Evolutionary conservation across 1,284 basidiomycete genomes (phyloP).

Genomic region (Malassezia equina): DNA sequence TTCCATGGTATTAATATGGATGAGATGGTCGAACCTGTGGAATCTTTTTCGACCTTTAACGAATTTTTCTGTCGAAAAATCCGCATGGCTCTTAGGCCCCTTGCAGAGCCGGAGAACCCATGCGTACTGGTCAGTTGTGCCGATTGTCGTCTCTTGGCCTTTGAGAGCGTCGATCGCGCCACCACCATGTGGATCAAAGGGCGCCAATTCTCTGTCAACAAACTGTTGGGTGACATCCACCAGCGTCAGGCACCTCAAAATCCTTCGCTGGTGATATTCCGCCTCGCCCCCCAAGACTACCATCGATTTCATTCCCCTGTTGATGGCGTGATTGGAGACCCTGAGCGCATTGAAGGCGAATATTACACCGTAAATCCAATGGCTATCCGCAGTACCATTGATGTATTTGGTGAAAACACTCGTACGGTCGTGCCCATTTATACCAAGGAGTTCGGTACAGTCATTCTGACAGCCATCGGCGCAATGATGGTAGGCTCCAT

Average conservation of each 20-base stretch:
- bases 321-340: slow-evolving; percentile 57
- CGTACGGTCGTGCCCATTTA: slow-evolving; percentile 50
- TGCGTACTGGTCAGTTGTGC: slow-evolving; percentile 72
- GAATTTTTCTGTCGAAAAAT: slow-evolving; percentile 86
- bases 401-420: slow-evolving; percentile 87
- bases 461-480: slow-evolving; percentile 44
- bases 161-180: slow-evolving; percentile 71
- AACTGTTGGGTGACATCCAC: slow-evolving; percentile 63
- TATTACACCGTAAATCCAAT: slow-evolving; percentile 57
- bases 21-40: slow-evolving; percentile 71
- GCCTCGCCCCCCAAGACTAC: slow-evolving; percentile 74
- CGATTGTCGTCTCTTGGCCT: slow-evolving; percentile 88
- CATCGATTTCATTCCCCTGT: slow-evolving; percentile 92
- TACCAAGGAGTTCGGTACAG: slow-evolving; percentile 28
- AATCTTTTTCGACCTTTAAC: slow-evolving; percentile 78
- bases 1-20: slow-evolving; percentile 76
- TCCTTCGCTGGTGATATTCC: slow-evolving; percentile 61
- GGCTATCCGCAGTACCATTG: slow-evolving; percentile 66
- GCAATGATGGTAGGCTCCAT: slow-evolving; percentile 59
- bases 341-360: slow-evolving; percentile 51
- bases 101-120: slow-evolving; percentile 64
- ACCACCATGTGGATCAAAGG: slow-evolving; percentile 95
- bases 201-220: slow-evolving; percentile 71
- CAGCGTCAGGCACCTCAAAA: not conserved
- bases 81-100: slow-evolving; percentile 67